phyloP scores from a whole-genome alignment of 495 filamentous ascomycete genomes.

The Penicillium taxi region DNA sequence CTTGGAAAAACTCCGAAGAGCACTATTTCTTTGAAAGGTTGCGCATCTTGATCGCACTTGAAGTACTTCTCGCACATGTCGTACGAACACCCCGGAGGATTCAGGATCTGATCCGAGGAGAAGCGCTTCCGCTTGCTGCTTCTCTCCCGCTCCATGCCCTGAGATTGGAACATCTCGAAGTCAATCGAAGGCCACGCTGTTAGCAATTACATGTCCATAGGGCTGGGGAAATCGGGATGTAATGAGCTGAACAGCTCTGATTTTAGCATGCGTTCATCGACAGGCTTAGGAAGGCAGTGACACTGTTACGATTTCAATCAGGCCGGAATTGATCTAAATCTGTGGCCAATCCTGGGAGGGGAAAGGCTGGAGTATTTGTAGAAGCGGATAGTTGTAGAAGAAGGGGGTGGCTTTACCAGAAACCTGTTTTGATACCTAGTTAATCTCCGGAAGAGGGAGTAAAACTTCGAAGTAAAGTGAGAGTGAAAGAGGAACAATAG shows the following conservation, averaged over 20 bases:
- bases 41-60: conserved; percentile 9
- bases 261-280: too few species aligned
- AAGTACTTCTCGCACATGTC: conserved; percentile 41
- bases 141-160: conserved; percentile 21
- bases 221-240: conserved; percentile 36
- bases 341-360: too few species aligned
- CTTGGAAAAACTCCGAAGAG: neutral
- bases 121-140: conserved; percentile 21
- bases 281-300: too few species aligned
- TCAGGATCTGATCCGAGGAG: conserved; percentile 40
- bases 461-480: too few species aligned
- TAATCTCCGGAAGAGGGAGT: too few species aligned
- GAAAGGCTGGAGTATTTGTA: too few species aligned
- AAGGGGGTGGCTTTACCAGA: too few species aligned
- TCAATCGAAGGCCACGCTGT: conserved; percentile 11
- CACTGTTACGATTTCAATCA: too few species aligned
- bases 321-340: too few species aligned
- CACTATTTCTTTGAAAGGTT: conserved; percentile 2
- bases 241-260: conserved; percentile 31
- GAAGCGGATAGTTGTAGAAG: too few species aligned
- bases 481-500: too few species aligned
- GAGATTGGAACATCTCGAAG: conserved; percentile 17
- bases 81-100: conserved; percentile 37
- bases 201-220: conserved; percentile 31
- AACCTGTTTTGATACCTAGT: too few species aligned